These are phyloP conservation scores for Calonectria crousiana DNA, from an alignment of 2,329 filamentous ascomycete species.

Conservation along the genomic window DNA sequence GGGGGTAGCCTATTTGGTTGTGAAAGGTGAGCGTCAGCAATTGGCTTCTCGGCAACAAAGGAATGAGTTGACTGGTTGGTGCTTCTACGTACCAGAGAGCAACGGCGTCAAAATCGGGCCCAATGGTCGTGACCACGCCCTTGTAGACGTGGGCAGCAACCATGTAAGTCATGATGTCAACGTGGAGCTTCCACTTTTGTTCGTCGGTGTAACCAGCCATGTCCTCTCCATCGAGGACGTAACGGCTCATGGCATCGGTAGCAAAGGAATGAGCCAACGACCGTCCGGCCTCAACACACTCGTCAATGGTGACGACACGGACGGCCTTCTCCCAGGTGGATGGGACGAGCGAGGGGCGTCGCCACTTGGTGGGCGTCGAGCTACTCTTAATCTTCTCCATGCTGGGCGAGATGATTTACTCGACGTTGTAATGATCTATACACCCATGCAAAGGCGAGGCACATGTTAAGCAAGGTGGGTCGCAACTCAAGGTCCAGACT, in stretches of 20 bases:
- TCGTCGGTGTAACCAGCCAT: constrained; percentile 72
- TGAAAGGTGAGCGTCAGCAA: constrained; percentile 12
- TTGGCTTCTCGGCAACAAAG: neutral
- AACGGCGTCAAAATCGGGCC: constrained; percentile 81
- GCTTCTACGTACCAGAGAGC: constrained; percentile 77
- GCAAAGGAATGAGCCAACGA: constrained; percentile 84
- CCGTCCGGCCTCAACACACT: constrained; percentile 78
- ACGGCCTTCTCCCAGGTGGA: constrained; percentile 66
- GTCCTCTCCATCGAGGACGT: constrained; percentile 80
- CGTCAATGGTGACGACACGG: constrained; percentile 72
- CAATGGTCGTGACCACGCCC: constrained; percentile 80
- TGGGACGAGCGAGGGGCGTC: constrained; percentile 63
- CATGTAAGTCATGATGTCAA: constrained; percentile 82
- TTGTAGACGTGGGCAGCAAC: constrained; percentile 81
- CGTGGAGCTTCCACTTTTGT: constrained; percentile 81
- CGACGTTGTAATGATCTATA: constrained; percentile 36
- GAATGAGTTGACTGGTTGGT: neutral
- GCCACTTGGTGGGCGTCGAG: constrained; percentile 46
- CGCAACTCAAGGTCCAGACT: constrained; percentile 36
- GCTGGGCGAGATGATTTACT: constrained; percentile 47
- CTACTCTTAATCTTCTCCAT: constrained; percentile 57
- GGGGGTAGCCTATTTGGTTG: constrained; percentile 75
- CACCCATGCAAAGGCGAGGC: constrained; percentile 31
- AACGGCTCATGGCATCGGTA: constrained; percentile 78
- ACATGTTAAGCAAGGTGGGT: constrained; percentile 39